Conservation (phyloP, 1,139 yeast genomes). For the Ogataea hybrid region DNA sequence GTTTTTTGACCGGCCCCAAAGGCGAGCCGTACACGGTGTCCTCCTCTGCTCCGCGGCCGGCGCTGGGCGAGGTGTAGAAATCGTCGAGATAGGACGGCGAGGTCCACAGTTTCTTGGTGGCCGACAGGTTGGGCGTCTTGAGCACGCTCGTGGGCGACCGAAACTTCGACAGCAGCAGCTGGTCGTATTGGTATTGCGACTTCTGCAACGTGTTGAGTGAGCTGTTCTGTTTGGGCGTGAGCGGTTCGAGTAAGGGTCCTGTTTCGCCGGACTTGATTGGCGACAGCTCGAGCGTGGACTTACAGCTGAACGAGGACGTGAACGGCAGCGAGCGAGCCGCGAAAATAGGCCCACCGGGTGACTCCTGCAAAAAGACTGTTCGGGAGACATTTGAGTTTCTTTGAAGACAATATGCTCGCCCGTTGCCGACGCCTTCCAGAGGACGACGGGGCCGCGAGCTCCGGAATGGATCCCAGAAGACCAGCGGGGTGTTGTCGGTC, state of each 20-base stretch:
- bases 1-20: conserved; percentile 19
- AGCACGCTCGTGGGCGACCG: conserved; percentile 24
- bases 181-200: conserved; percentile 14
- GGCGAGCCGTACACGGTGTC: conserved; percentile 27
- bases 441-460: conserved; percentile 40
- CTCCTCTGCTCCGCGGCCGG: conserved; percentile 15
- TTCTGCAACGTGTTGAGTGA: conserved; percentile 5
- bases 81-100: conserved; percentile 68
- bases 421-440: conserved; percentile 38
- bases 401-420: conserved; percentile 34
- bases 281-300: conserved; percentile 60
- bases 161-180: conserved; percentile 15
- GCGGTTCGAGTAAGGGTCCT: conserved; percentile 62
- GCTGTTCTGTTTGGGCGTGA: conserved; percentile 43
- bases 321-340: conserved; percentile 23
- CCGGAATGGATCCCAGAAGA: conserved; percentile 33
- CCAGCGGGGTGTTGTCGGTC: background rate
- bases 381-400: conserved; percentile 18
- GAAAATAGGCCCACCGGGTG: conserved; percentile 22
- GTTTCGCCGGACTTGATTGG: conserved; percentile 50
- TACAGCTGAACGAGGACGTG: conserved; percentile 62
- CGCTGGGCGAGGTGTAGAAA: conserved; percentile 57
- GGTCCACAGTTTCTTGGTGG: conserved; percentile 36
- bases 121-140: conserved; percentile 18
- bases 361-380: conserved; percentile 21